Percentiles rank a stretch among this genome's conserved stretches.
Evolutionary conservation across 2,329 filamentous ascomycete genomes (phyloP).

Genomic region (Aureobasidium sp.): DNA sequence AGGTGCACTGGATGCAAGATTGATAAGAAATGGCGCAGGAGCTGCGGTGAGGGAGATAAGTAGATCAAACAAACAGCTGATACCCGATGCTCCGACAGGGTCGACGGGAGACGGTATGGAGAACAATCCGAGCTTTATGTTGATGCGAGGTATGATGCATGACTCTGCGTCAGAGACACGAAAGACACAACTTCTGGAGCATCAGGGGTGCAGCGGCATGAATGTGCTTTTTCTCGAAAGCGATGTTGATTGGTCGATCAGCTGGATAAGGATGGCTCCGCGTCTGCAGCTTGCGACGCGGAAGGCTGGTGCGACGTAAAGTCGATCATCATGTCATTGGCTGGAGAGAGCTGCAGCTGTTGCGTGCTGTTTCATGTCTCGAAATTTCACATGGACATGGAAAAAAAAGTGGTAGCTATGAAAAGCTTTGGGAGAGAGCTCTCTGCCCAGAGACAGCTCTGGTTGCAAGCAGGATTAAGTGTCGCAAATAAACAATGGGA

Average conservation of each 20-base stretch:
- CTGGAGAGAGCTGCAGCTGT: constrained; percentile 1
- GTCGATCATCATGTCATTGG: constrained; percentile 15
- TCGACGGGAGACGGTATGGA: background rate
- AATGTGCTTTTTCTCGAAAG: constrained; percentile 14
- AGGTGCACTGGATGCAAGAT: background rate
- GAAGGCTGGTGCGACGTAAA: constrained; percentile 13
- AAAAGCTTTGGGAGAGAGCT: background rate
- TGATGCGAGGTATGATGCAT: constrained; percentile 12
- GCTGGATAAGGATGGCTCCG: background rate
- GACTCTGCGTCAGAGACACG: constrained; percentile 15
- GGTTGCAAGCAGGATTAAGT: background rate
- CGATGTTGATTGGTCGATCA: constrained; percentile 6
- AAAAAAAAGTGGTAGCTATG: background rate
- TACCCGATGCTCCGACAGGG: background rate
- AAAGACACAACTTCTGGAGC: background rate
- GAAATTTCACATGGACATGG: background rate
- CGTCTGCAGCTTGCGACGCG: background rate
- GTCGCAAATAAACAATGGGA: constrained; percentile 9
- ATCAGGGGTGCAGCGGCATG: constrained; percentile 9
- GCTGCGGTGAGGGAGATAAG: background rate
- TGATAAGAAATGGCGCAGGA: background rate
- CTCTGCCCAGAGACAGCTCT: background rate
- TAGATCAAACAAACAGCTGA: constrained; percentile 8
- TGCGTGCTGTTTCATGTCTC: constrained; percentile 8
- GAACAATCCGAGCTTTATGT: background rate